phyloP scores from a whole-genome alignment of 2,329 filamentous ascomycete genomes.

The Monosporascus sp. region DNA sequence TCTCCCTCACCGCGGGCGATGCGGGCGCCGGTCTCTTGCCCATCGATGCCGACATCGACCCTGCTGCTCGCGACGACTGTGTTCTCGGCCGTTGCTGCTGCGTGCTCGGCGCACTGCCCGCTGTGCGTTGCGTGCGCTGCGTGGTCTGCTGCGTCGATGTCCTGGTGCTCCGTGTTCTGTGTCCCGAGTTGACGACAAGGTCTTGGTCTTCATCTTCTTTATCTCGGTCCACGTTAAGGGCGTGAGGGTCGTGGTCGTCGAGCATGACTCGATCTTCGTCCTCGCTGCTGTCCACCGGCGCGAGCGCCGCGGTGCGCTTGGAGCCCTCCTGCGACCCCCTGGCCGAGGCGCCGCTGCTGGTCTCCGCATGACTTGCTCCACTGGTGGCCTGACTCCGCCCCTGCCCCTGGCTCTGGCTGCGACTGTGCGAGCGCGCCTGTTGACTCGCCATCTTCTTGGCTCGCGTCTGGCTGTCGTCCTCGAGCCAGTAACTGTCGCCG shows the following conservation, averaged over 20 bases:
- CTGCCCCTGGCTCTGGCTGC: constrained; percentile 12
- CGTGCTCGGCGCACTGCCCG: constrained; percentile 13
- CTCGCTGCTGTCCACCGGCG: constrained; percentile 18
- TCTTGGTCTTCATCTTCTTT: neutral
- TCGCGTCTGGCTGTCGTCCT: constrained; percentile 37
- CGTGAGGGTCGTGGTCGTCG: constrained; percentile 14
- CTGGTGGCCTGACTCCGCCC: constrained; percentile 7
- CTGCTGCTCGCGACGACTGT: constrained; percentile 16
- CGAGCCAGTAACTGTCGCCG: constrained; percentile 72
- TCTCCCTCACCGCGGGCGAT: constrained; percentile 29
- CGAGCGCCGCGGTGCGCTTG: constrained; percentile 10
- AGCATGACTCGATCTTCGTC: constrained; percentile 9
- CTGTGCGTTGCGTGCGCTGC: constrained; percentile 11
- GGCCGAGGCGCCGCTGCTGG: neutral
- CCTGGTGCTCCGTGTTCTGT: constrained; percentile 28
- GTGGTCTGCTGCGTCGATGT: constrained; percentile 22
- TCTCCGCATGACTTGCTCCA: neutral
- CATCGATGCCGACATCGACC: constrained; percentile 15
- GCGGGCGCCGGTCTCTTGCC: constrained; percentile 26
- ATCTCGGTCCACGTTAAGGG: constrained; percentile 9
- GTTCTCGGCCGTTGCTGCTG: constrained; percentile 16
- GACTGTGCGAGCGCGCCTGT: constrained; percentile 13
- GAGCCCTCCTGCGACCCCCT: constrained; percentile 3
- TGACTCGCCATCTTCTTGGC: constrained; percentile 24
- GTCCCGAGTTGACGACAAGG: neutral